Evolutionary conservation across 345 rosid genomes (phyloP).

Genomic region (Sonneratia caseolaris): DNA sequence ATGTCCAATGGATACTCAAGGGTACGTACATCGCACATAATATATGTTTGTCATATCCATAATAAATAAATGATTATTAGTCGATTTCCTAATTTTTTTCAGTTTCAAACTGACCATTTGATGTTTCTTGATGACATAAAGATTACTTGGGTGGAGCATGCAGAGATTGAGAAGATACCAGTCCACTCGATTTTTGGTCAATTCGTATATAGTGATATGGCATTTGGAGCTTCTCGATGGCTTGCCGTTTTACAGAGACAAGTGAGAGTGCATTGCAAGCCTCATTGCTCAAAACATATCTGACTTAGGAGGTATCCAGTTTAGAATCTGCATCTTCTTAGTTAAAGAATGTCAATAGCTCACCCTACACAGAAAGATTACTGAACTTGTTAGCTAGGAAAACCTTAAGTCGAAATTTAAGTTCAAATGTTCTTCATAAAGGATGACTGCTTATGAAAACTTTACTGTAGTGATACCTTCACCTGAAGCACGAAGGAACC

Average conservation of each 20-base stretch:
- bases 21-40: constrained; percentile 17
- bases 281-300: constrained; percentile 81
- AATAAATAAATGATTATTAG: too few species aligned
- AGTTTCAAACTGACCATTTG: neutral
- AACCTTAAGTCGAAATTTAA: too few species aligned
- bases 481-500: constrained; percentile 62
- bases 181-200: constrained; percentile 51
- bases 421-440: neutral
- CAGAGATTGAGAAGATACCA: constrained; percentile 58
- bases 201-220: constrained; percentile 43
- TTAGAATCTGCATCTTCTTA: neutral
- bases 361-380: too few species aligned
- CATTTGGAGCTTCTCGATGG: constrained; percentile 91
- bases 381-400: too few species aligned
- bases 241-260: constrained; percentile 60
- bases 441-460: neutral
- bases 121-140: constrained; percentile 7
- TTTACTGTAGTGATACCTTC: constrained; percentile 52
- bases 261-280: constrained; percentile 81
- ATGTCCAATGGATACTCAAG: constrained; percentile 95
- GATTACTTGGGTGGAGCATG: constrained; percentile 90
- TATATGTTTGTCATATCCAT: too few species aligned
- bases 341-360: too few species aligned
- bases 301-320: constrained; percentile 63
- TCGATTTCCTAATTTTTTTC: neutral